Conservation (phyloP, 306 rosid genomes). For the Cicer arietinum region DNA sequence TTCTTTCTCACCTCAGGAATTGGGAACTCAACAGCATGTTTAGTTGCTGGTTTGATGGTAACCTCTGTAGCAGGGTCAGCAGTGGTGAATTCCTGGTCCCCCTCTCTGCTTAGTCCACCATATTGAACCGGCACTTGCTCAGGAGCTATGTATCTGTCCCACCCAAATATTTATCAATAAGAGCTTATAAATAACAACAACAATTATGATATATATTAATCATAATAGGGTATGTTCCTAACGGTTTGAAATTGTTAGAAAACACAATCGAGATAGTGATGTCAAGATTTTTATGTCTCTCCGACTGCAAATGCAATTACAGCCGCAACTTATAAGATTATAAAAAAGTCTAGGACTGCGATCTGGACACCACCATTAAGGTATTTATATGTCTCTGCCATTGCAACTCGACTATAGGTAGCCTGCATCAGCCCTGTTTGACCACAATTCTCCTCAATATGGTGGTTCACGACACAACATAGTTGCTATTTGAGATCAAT, state of each 20-base stretch:
- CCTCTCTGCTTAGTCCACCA: slow-evolving; percentile 88
- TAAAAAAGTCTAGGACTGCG: not conserved
- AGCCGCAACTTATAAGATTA: not conserved
- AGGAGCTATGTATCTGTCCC: slow-evolving; percentile 73
- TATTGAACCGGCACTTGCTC: slow-evolving; percentile 88
- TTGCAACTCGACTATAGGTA: not conserved
- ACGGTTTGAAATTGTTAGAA: not conserved
- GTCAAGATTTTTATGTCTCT: not conserved
- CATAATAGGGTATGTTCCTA: not conserved
- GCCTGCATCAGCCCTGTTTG: not conserved
- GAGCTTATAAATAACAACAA: not conserved
- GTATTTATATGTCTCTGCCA: too few species aligned
- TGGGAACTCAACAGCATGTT: slow-evolving; percentile 73
- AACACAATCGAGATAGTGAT: not conserved
- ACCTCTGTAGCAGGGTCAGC: slow-evolving; percentile 75
- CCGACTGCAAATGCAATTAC: not conserved
- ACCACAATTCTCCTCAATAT: not conserved
- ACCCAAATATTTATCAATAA: slow-evolving; percentile 11
- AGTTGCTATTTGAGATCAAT: not conserved
- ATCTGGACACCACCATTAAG: not conserved
- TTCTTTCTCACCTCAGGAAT: slow-evolving; percentile 66
- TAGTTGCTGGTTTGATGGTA: slow-evolving; percentile 71
- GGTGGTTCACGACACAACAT: not conserved
- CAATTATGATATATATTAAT: not conserved
- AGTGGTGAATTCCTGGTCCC: slow-evolving; percentile 72